Evolutionary conservation across 2,329 filamentous ascomycete genomes (phyloP).

Genomic region (Colletotrichum sp.): DNA sequence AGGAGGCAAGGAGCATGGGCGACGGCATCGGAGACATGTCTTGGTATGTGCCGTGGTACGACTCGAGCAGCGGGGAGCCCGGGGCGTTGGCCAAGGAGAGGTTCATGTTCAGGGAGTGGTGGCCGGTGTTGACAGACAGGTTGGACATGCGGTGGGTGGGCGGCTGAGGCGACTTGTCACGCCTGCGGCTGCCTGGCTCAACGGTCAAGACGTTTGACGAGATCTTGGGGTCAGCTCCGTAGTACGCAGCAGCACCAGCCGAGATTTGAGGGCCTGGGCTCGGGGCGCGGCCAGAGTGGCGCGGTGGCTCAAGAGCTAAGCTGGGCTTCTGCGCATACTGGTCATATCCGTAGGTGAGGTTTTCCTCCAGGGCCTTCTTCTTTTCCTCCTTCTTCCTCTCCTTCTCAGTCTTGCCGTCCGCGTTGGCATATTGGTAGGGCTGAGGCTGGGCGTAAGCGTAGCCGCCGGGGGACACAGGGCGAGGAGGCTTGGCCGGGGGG

Average conservation of each 20-base stretch:
- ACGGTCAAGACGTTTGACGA: slow-evolving; percentile 45
- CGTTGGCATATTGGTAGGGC: slow-evolving; percentile 30
- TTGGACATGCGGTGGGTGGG: slow-evolving; percentile 56
- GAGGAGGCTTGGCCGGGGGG: slow-evolving; percentile 16
- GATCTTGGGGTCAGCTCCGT: slow-evolving; percentile 40
- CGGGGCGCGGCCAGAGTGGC: slow-evolving; percentile 9
- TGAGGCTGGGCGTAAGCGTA: slow-evolving; percentile 32
- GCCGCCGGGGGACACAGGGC: slow-evolving; percentile 18
- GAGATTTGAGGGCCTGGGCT: slow-evolving; percentile 20
- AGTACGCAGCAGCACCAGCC: slow-evolving; percentile 29
- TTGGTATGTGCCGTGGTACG: slow-evolving; percentile 93
- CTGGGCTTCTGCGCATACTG: slow-evolving; percentile 11
- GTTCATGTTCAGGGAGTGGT: slow-evolving; percentile 38
- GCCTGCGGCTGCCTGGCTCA: slow-evolving; percentile 40
- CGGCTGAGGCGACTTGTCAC: slow-evolving; percentile 53
- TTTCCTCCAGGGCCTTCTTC: slow-evolving; percentile 41
- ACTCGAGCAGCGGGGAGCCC: slow-evolving; percentile 84
- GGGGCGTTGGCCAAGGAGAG: slow-evolving; percentile 65
- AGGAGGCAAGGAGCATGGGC: slow-evolving; percentile 65
- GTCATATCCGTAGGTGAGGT: slow-evolving; percentile 55
- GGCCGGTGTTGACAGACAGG: slow-evolving; percentile 54
- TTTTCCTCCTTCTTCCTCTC: slow-evolving; percentile 36
- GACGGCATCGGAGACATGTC: slow-evolving; percentile 94
- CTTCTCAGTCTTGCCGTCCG: slow-evolving; percentile 20
- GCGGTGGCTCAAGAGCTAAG: slow-evolving; percentile 11